phyloP scores from a whole-genome alignment of 2,329 filamentous ascomycete genomes.

The Penicillium sp. region DNA sequence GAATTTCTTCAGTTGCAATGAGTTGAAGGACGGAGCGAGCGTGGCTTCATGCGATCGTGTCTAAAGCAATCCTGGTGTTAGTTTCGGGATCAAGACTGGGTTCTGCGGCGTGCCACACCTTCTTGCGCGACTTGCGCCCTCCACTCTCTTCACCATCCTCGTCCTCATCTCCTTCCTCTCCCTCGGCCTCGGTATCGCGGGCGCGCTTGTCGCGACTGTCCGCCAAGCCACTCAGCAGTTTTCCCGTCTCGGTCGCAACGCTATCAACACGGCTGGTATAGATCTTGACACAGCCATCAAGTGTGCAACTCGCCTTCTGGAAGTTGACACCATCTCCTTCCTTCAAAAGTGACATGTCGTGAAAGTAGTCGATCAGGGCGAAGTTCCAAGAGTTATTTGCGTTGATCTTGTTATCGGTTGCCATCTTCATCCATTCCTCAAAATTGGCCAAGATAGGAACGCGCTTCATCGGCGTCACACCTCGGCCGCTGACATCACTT shows the following conservation, averaged over 20 bases:
- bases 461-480: slow-evolving; percentile 92
- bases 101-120: slow-evolving; percentile 54
- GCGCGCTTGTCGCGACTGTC: slow-evolving; percentile 71
- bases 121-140: slow-evolving; percentile 65
- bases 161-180: slow-evolving; percentile 64
- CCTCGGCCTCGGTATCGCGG: slow-evolving; percentile 63
- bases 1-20: slow-evolving; percentile 93
- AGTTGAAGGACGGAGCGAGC: slow-evolving; percentile 81
- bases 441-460: slow-evolving; percentile 96
- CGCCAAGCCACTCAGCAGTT: slow-evolving; percentile 87
- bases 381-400: slow-evolving; percentile 99
- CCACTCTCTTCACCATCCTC: slow-evolving; percentile 58
- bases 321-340: slow-evolving; percentile 98
- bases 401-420: slow-evolving; percentile 99
- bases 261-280: slow-evolving; percentile 98
- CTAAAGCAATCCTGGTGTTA: slow-evolving; percentile 33
- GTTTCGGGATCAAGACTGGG: background rate
- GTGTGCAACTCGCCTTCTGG: slow-evolving; percentile 94
- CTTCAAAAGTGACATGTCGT: slow-evolving; percentile 96
- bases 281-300: slow-evolving; percentile 98
- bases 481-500: slow-evolving; percentile 63
- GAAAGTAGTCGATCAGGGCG: slow-evolving; percentile 99
- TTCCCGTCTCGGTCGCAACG: slow-evolving; percentile 95
- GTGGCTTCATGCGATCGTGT: slow-evolving; percentile 87
- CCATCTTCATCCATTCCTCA: slow-evolving; percentile 99